Percentiles rank a stretch among this genome's conserved stretches.
Evolutionary conservation across 805 yeast species (phyloP).

Genomic region (Saturnispora silvae): DNA sequence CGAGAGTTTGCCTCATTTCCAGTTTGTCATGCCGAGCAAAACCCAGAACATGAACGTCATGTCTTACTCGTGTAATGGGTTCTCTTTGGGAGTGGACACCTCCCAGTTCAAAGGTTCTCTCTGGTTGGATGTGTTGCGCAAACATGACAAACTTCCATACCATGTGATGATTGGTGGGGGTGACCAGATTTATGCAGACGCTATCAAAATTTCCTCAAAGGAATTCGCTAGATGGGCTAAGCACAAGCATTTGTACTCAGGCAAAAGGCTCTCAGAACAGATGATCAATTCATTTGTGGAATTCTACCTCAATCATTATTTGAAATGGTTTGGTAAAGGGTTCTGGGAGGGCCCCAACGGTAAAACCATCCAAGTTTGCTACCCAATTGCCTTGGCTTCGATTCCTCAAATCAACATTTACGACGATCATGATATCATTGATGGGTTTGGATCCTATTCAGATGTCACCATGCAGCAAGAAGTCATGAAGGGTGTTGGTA

Average conservation of each 20-base stretch:
- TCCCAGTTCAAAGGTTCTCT: conserved; percentile 57
- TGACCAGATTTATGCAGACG: conserved; percentile 86
- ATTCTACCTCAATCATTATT: conserved; percentile 64
- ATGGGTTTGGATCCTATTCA: conserved; percentile 86
- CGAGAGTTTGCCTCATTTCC: conserved; percentile 30
- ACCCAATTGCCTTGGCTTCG: conserved; percentile 66
- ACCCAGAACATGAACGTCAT: conserved; percentile 68
- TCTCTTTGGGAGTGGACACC: conserved; percentile 65
- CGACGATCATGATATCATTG: conserved; percentile 96
- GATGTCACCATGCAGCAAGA: conserved; percentile 64
- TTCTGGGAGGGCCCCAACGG: conserved; percentile 68
- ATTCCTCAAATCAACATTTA: conserved; percentile 81
- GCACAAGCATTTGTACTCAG: conserved; percentile 37
- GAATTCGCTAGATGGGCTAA: conserved; percentile 53
- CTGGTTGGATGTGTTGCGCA: conserved; percentile 75
- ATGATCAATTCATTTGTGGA: conserved; percentile 45
- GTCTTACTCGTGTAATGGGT: conserved; percentile 87
- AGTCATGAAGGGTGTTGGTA: conserved; percentile 64
- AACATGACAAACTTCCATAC: conserved; percentile 46
- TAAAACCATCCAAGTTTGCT: conserved; percentile 51
- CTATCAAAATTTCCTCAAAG: conserved; percentile 50
- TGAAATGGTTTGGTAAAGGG: conserved; percentile 87
- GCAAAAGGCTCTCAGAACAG: conserved; percentile 33
- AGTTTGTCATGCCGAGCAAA: conserved; percentile 59
- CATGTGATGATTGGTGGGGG: conserved; percentile 98